A percentile compares a stretch with the other conserved stretches of the same genome.
These are phyloP conservation scores for Ceratopteris richardii DNA, from an alignment of 75 land plant species.

Conservation along the genomic window DNA sequence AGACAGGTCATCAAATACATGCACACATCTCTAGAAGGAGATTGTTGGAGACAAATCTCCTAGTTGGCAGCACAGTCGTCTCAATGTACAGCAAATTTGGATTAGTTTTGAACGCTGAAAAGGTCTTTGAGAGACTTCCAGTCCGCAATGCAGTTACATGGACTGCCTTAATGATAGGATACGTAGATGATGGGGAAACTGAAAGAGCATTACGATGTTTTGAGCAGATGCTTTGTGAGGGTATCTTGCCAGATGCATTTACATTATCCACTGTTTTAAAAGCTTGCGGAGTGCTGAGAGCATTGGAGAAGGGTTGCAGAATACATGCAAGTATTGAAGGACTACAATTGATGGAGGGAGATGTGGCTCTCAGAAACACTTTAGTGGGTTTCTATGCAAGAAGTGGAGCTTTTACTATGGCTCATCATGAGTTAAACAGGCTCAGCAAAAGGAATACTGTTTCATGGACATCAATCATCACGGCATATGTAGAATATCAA, in stretches of 20 bases:
- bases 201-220: not conserved
- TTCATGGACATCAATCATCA: no score
- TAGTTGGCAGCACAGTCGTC: constrained; percentile 17
- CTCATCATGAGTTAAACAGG: no score
- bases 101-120: constrained; percentile 26
- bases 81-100: constrained; percentile 27
- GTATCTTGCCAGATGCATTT: not conserved
- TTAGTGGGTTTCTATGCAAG: no score
- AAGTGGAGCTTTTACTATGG: no score
- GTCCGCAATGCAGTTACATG: constrained; percentile 41
- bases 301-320: not conserved
- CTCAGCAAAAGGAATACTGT: no score
- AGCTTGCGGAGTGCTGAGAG: not conserved
- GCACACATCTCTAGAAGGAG: not conserved
- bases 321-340: not conserved
- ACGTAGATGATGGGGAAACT: not conserved
- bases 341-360: not conserved
- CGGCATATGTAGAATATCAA: no score
- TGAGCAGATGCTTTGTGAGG: not conserved
- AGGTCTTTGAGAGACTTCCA: constrained; percentile 46
- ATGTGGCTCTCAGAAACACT: not conserved
- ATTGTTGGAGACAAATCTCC: not conserved
- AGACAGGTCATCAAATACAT: not conserved
- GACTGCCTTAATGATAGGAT: constrained; percentile 36
- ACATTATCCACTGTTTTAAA: not conserved